Conservation (phyloP, 75 land plant genomes). For the Sequoiadendron giganteum region DNA sequence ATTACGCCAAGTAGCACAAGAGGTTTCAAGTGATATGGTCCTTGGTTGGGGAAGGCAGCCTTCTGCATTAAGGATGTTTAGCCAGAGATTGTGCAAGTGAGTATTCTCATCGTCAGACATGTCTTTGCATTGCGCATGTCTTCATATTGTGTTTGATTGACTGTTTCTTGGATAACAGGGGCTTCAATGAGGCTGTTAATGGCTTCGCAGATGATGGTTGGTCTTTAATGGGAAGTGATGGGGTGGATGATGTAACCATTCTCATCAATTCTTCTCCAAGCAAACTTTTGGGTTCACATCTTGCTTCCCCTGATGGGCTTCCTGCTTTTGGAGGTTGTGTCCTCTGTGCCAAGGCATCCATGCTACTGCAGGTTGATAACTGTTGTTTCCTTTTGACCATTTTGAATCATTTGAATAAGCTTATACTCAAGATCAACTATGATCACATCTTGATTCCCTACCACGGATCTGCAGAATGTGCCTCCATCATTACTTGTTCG, state of each 20-base stretch:
- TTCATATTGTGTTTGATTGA: slow-evolving; percentile 4
- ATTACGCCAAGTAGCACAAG: slow-evolving; percentile 66
- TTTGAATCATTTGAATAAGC: background rate
- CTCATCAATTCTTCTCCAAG: slow-evolving; percentile 61
- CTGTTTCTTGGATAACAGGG: slow-evolving; percentile 44
- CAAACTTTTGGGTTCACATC: slow-evolving; percentile 55
- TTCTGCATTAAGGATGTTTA: slow-evolving; percentile 66
- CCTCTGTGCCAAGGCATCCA: slow-evolving; percentile 96
- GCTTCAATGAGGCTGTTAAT: slow-evolving; percentile 98
- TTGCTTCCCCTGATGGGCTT: slow-evolving; percentile 36
- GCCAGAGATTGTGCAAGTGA: slow-evolving; percentile 72
- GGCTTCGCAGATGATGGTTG: slow-evolving; percentile 99
- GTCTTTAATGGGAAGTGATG: slow-evolving; percentile 83
- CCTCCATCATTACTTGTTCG: slow-evolving; percentile 86
- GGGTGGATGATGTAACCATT: slow-evolving; percentile 92
- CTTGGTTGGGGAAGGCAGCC: slow-evolving; percentile 67
- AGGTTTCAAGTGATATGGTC: slow-evolving; percentile 45
- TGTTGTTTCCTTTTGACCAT: background rate
- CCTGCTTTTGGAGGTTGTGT: slow-evolving; percentile 71
- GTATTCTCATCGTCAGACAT: background rate
- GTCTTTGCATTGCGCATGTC: background rate
- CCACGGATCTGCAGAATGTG: slow-evolving; percentile 58
- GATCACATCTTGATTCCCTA: background rate
- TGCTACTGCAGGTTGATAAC: slow-evolving; percentile 85
- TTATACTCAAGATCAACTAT: background rate